Base-by-base conservation (phyloP, 2,329 filamentous ascomycete genomes). In the Lasiodiplodia theobromae region DNA sequence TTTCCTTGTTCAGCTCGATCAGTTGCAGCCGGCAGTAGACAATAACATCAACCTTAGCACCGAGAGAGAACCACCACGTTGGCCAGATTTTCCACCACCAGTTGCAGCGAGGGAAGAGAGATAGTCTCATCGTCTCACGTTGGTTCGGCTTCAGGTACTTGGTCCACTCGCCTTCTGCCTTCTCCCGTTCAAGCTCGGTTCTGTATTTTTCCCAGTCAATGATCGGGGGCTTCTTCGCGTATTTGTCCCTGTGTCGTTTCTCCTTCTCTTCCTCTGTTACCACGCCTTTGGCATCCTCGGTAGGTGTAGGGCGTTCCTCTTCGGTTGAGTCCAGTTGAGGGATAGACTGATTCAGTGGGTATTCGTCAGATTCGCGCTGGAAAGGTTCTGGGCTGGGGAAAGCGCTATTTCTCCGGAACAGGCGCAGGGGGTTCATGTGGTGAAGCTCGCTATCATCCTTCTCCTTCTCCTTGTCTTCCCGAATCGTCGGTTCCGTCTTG, bases 31-130 rank as follows among this genome's bases (percentile, higher is more conserved):
- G 92, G 73, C 93, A 96, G 83, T 94, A 92, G 76, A 96, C 94
- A 72, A 99, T 98, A 0, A 92, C 95, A 77, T 99, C 96, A 1
- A 97, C 94, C 79, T 98, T 97, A 77, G 93, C 91, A 66, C 92
- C 94, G 62, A 97, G 77, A 0, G 89, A 88, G 2, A 91, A 91
- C 77, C 97, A 89, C 91, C 92, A 97, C n/a, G 58, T 51, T 3
- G 67, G 67, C 67, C 67, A 65, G 23, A 68, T 68, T 52, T 68
- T 68, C 67, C 67, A 68, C 67, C 67, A 68, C 51, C 58, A 64
- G 11, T 47, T 68, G 52, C 80, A 81, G 14, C 90, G 92, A n/a
- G 96, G 77, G 0, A 88, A 87, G 5, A 86, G 81, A 0, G 93
- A 89, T 11, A 97, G 82, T 57, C 90, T 89, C 82, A 96, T 94